Conservation (phyloP, 768 basidiomycete genomes). For the Suillus sp. region DNA sequence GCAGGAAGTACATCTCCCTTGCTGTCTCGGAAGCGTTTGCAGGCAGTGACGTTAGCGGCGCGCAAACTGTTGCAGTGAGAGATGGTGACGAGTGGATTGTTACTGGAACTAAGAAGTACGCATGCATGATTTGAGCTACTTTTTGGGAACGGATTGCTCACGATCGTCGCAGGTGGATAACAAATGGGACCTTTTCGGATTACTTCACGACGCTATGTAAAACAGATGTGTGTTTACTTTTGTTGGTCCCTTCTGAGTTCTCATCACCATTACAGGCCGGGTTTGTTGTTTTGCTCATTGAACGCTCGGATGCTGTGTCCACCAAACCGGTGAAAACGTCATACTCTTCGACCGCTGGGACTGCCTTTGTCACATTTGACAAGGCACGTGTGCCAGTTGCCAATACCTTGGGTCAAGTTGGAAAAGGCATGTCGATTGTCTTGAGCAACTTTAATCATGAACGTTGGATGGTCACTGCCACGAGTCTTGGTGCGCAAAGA, state of each 20-base stretch:
- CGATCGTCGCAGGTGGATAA: conserved; percentile 70
- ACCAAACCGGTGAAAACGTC: conserved; percentile 92
- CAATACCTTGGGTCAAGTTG: conserved; percentile 86
- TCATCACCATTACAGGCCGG: conserved; percentile 48
- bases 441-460: conserved; percentile 90
- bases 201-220: conserved; percentile 81
- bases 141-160: background rate
- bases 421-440: conserved; percentile 81
- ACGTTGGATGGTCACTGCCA: conserved; percentile 82
- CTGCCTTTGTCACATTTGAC: conserved; percentile 82
- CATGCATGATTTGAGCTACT: conserved; percentile 4
- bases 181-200: conserved; percentile 83
- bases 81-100: conserved; percentile 89
- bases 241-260: background rate
- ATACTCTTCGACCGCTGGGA: conserved; percentile 91
- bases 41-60: conserved; percentile 80
- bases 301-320: conserved; percentile 68
- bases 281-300: conserved; percentile 75
- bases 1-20: conserved; percentile 84
- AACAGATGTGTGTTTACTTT: conserved; percentile 52
- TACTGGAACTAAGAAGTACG: conserved; percentile 90
- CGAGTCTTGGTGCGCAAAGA: conserved; percentile 74
- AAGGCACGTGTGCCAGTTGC: conserved; percentile 80
- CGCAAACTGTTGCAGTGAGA: conserved; percentile 82
- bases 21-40: conserved; percentile 96